Conservation (phyloP, 2,329 filamentous ascomycete species). For the Talaromyces verruculosus region DNA sequence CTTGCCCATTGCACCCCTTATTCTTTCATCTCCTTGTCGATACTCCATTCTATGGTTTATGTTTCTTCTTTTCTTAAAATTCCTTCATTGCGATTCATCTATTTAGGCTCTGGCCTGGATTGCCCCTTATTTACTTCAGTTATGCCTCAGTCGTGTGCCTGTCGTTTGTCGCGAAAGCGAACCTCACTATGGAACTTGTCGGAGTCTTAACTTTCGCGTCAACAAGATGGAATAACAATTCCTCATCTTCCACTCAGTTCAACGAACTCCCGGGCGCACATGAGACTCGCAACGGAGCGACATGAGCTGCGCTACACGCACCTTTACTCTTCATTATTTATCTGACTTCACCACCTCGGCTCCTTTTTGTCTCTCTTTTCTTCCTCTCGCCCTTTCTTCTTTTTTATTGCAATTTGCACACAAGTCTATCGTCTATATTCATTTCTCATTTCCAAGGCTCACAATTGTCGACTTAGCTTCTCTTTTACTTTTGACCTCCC, state of each 20-base stretch:
- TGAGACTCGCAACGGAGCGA: not conserved
- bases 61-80: slow-evolving; percentile 21
- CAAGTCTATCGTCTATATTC: not conserved
- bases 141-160: slow-evolving; percentile 8
- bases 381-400: not conserved
- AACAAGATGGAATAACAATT: not conserved
- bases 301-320: not conserved
- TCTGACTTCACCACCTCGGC: not conserved
- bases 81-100: not conserved
- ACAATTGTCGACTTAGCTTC: slow-evolving; percentile 37
- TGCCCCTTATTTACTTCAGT: not conserved
- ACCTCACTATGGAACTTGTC: not conserved
- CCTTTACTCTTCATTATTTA: not conserved
- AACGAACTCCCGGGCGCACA: not conserved
- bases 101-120: not conserved
- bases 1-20: not conserved
- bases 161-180: not conserved
- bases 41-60: slow-evolving; percentile 23
- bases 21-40: slow-evolving; percentile 17
- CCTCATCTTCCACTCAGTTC: not conserved
- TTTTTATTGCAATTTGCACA: not conserved
- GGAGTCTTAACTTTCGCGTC: not conserved
- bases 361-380: slow-evolving; percentile 3
- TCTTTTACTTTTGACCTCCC: slow-evolving; percentile 2
- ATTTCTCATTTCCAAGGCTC: slow-evolving; percentile 35